These are phyloP conservation scores for Graphiopsis chlorocephala DNA, from an alignment of 2,329 filamentous ascomycete species.

Conservation along the genomic window DNA sequence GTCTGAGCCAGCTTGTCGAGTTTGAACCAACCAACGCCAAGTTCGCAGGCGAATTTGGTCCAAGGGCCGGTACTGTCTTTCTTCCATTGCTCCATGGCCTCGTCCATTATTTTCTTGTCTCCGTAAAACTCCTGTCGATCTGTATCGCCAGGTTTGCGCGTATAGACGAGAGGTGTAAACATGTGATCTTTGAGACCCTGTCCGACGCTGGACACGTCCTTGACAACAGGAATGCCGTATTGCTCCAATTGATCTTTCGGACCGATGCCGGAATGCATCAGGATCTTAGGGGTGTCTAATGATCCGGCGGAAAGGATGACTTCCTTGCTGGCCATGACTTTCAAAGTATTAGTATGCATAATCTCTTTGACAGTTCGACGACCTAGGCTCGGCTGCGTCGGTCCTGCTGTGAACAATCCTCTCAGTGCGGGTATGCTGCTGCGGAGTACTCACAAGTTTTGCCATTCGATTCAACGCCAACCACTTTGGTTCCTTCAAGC, in stretches of 20 bases:
- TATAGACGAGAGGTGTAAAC: conserved; percentile 11
- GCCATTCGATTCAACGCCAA: conserved; percentile 43
- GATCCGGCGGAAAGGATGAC: conserved; percentile 69
- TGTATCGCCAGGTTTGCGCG: conserved; percentile 3
- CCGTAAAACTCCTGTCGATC: conserved; percentile 6
- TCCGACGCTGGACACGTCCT: conserved; percentile 1
- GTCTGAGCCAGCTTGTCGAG: conserved; percentile 28
- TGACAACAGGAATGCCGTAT: conserved; percentile 4
- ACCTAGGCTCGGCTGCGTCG: background rate
- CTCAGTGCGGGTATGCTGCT: background rate
- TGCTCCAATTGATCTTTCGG: conserved; percentile 48
- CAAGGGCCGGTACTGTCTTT: conserved; percentile 1
- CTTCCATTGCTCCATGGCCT: conserved; percentile 12
- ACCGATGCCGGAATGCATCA: conserved; percentile 68
- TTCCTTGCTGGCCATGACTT: conserved; percentile 34
- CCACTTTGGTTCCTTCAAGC: conserved; percentile 44
- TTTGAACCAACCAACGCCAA: conserved; percentile 42
- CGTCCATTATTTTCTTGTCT: conserved; percentile 9
- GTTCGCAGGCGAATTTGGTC: conserved; percentile 6
- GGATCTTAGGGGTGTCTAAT: conserved; percentile 67
- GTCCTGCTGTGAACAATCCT: background rate
- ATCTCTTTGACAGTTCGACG: background rate
- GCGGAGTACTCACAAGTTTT: background rate
- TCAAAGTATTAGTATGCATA: background rate
- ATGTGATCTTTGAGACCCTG: conserved; percentile 12